Evolutionary conservation across 2,329 filamentous ascomycete species (phyloP).

Genomic region (Polychaeton citri): DNA sequence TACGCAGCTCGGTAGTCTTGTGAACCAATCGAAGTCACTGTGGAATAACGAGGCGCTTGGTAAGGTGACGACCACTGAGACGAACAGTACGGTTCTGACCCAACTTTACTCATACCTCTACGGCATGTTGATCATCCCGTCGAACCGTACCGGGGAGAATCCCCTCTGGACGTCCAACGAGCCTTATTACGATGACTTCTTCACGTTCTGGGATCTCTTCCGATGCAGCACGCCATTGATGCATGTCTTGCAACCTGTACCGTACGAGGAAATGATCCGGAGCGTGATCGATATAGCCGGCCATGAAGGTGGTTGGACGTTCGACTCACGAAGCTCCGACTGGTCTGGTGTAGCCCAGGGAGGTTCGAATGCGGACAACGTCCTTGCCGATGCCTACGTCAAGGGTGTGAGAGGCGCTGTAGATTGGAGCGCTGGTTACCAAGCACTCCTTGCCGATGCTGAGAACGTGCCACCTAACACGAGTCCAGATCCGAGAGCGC

Average conservation of each 20-base stretch:
- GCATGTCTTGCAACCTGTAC: constrained; percentile 48
- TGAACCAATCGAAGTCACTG: constrained; percentile 28
- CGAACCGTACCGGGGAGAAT: constrained; percentile 58
- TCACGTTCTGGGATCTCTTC: constrained; percentile 56
- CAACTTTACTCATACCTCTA: constrained; percentile 51
- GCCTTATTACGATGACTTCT: constrained; percentile 61
- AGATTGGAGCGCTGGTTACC: constrained; percentile 50
- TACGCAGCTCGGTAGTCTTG: constrained; percentile 4
- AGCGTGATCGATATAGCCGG: constrained; percentile 52
- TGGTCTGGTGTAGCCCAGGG: constrained; percentile 58
- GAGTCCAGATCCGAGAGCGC: constrained; percentile 43
- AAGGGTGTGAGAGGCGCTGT: constrained; percentile 52
- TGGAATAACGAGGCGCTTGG: constrained; percentile 51
- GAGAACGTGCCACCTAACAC: constrained; percentile 49
- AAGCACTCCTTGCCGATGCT: constrained; percentile 53
- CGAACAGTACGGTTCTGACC: constrained; percentile 10
- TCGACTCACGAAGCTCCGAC: constrained; percentile 56
- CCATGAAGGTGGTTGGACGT: constrained; percentile 52
- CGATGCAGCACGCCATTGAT: constrained; percentile 52
- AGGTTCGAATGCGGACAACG: constrained; percentile 57
- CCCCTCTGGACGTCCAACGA: constrained; percentile 49
- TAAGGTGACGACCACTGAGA: constrained; percentile 36
- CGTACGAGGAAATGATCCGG: constrained; percentile 52
- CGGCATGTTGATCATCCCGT: constrained; percentile 54
- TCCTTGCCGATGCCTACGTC: constrained; percentile 58